Base-by-base conservation (phyloP, 805 yeast genomes). In the Starmerella tilneyi region DNA sequence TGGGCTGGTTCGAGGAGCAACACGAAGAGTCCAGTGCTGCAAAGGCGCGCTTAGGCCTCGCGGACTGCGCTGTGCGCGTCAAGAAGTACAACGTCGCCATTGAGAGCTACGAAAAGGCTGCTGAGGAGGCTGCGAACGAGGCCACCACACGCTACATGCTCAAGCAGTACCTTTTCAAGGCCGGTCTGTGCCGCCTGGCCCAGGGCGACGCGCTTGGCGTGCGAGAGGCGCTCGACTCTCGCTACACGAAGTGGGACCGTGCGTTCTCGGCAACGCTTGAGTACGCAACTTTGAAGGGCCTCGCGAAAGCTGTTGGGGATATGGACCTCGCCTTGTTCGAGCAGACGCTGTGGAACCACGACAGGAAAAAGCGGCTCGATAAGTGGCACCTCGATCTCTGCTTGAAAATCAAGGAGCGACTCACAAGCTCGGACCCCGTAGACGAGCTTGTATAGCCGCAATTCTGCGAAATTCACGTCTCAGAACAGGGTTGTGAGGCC, bases 281-380 rank as follows among this genome's bases (percentile, higher is more conserved):
- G 47, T 46, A 31, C 43, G 24, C 34, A 19, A 41, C 41, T 17
- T 43, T 54, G 17, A 37, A 29, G 11, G 46, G 44, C 30, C 35
- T 55, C 39, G 29, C 44, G 16, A 26, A 35, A 16, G 51, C 58
- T 1, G 26, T 49, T 1, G 40, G 37, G 3, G 45, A 45, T 4
- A 34, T 41, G 31, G 48, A 52, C 37, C 46, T 49, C 32, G 21
- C 42, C n/a, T 33, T 33, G 33, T 52, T 55, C 35, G 56, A 51
- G 35, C 49, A 45, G 16, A 49, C 54, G 13, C 28, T 55, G 41
- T 55, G 40, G 36, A 27, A 37, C 12, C 52, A 50, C 44, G 57
- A 55, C 39, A 32, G 35, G 31, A 41, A 43, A 30, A 30, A 48
- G 23, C 53, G 52, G 11, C 49, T 55, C 31, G 51, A 46, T 27